Conservation (phyloP, 495 filamentous ascomycete species). For the Poronia punctata region DNA sequence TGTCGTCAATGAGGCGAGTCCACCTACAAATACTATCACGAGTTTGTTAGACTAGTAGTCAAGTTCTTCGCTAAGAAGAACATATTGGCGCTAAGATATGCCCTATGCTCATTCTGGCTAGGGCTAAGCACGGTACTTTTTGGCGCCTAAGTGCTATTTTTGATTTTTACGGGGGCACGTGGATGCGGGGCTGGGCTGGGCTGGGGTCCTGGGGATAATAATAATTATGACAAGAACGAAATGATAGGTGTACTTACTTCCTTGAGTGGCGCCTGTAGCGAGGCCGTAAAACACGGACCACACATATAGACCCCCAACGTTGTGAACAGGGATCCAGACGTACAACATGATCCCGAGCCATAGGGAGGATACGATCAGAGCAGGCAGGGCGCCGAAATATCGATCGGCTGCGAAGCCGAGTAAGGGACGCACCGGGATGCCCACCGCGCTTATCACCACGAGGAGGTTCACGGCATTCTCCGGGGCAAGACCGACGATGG, state of each 20-base stretch:
- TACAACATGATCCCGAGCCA: conserved; percentile 21
- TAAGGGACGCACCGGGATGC: conserved; percentile 23
- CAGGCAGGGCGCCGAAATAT: conserved; percentile 27
- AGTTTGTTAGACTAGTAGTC: no score
- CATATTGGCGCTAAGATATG: no score
- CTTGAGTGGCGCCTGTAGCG: not conserved
- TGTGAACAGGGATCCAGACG: conserved; percentile 23
- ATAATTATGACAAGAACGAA: no score
- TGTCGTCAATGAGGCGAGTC: conserved; percentile 49
- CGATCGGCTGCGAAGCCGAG: conserved; percentile 27
- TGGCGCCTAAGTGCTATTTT: no score
- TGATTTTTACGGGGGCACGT: no score
- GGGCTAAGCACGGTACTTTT: no score
- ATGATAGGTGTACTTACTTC: no score
- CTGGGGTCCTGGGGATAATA: no score
- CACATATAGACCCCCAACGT: conserved; percentile 26
- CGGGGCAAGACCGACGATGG: conserved; percentile 25
- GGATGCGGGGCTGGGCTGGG: no score
- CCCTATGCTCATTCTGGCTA: no score
- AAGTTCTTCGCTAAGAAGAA: no score
- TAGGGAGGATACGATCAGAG: conserved; percentile 15
- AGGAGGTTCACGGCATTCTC: conserved; percentile 27
- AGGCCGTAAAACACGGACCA: conserved; percentile 31
- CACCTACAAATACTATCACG: conserved; percentile 58
- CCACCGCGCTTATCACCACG: conserved; percentile 30